Evolutionary conservation across 345 rosid species (phyloP), one percentile per base, ranked within the genome.

Genomic region (Physaria fendleri): DNA sequence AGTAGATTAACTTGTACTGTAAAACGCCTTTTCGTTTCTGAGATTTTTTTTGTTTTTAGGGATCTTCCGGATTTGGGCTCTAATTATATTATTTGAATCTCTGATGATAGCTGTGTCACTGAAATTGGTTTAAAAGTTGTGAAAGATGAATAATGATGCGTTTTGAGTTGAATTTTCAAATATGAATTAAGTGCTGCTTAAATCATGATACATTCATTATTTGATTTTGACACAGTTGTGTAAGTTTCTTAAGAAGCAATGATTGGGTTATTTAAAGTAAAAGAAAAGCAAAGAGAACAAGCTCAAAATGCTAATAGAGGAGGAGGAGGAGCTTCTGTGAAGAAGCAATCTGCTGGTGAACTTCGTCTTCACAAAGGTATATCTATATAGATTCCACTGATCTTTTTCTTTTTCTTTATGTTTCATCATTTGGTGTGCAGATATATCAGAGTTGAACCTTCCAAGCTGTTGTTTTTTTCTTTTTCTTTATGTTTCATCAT

Each of bases 361-460:
- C 78, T 90, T 66, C 95, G 94, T 69, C 85, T 90, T 60, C 80
- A 85, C 58, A 90, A 80, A 85, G 95, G 97, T 90, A 3, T 44
- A 4, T 43, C 21, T 24, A 47, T 14, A 18, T 24, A 47, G 12
- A 18, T 38, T 63, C 13, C 3, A 3, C 23, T 24, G 4, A 62
- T 45, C 32, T 37, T 37, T n/a, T 11, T 32, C 14, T 43, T 11
- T 32, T 16, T 43, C 46, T 45, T 45, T 6, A 27, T 52, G 7
- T 22, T 20, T 16, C 33, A 4, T 2, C 23, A 5, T 42, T 15
- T 20, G 4, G 9, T 16, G 14, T 52, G 39, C 50, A 89, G 95
- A 90, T 71, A 79, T 87, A 20, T 74, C 79, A 24, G 97, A 90
- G 71, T 64, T 90, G 81, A 87, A 87, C 74, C 78, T 89, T 21